Evolutionary conservation across 2,329 filamentous ascomycete genomes (phyloP).

Genomic region (Fusarium lyarnte): DNA sequence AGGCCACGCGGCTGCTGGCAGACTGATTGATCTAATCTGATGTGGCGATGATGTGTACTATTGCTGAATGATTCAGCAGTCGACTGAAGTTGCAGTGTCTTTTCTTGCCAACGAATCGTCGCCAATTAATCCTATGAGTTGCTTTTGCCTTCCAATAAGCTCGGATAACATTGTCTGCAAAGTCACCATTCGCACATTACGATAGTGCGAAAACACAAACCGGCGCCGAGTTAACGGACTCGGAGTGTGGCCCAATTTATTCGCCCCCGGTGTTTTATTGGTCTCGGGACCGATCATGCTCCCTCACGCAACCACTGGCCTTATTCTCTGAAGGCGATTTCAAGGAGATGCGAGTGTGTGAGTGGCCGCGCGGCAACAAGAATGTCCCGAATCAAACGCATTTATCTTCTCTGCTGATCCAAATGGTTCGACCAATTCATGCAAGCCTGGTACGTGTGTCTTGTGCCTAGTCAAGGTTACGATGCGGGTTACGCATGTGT

Average conservation of each 20-base stretch:
- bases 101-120: background rate
- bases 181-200: slow-evolving; percentile 6
- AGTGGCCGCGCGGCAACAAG: slow-evolving; percentile 39
- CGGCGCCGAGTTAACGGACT: slow-evolving; percentile 12
- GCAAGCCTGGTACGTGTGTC: slow-evolving; percentile 35
- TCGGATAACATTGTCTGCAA: slow-evolving; percentile 4
- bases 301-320: slow-evolving; percentile 4
- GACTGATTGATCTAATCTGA: slow-evolving; percentile 21
- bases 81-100: background rate
- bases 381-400: slow-evolving; percentile 6
- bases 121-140: background rate
- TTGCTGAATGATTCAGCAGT: slow-evolving; percentile 32
- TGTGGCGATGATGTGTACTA: slow-evolving; percentile 26
- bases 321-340: slow-evolving; percentile 8
- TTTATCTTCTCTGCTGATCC: slow-evolving; percentile 22
- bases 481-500: slow-evolving; percentile 34
- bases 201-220: slow-evolving; percentile 1
- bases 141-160: slow-evolving; percentile 6
- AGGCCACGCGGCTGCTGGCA: slow-evolving; percentile 34
- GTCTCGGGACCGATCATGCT: slow-evolving; percentile 34
- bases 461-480: slow-evolving; percentile 23
- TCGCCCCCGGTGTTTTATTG: slow-evolving; percentile 28
- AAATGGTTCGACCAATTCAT: slow-evolving; percentile 37
- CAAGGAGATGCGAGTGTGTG: background rate
- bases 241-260: background rate